A percentile compares a stretch with the other conserved stretches of the same genome.
Conservation (phyloP, 1,284 basidiomycete genomes). For the Ganoderma boninense region DNA sequence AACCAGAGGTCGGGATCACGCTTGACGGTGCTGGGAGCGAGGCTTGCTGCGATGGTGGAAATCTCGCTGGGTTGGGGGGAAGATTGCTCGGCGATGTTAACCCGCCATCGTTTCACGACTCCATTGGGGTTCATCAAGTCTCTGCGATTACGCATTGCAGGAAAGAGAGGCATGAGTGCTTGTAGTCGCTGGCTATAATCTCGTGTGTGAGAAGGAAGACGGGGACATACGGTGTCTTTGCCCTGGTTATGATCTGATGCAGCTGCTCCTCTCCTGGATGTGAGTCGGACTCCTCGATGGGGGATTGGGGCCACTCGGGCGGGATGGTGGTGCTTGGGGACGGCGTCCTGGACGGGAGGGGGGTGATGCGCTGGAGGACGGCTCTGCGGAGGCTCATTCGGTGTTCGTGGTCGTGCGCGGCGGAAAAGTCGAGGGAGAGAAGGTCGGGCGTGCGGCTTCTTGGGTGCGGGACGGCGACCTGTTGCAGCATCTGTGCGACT, state of each 20-base stretch:
- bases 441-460: neutral
- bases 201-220: slow-evolving; percentile 1
- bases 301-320: slow-evolving; percentile 31
- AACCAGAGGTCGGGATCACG: slow-evolving; percentile 38
- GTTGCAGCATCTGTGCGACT: neutral
- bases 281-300: slow-evolving; percentile 25
- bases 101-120: slow-evolving; percentile 33
- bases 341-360: slow-evolving; percentile 30
- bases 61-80: slow-evolving; percentile 28
- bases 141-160: slow-evolving; percentile 21
- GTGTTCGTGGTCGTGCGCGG: neutral
- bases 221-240: slow-evolving; percentile 30
- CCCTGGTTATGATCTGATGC: slow-evolving; percentile 20
- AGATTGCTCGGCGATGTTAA: slow-evolving; percentile 29
- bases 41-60: slow-evolving; percentile 22
- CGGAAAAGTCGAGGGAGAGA: neutral
- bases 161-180: slow-evolving; percentile 17
- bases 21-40: slow-evolving; percentile 28
- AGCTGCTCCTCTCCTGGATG: slow-evolving; percentile 14
- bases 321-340: slow-evolving; percentile 31
- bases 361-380: slow-evolving; percentile 34
- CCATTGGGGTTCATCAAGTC: slow-evolving; percentile 30
- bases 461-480: neutral
- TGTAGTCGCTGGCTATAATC: slow-evolving; percentile 1
- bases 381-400: slow-evolving; percentile 34